phyloP scores from a whole-genome alignment of 2,329 filamentous ascomycete species.

The Neodidymelliopsis sp. region DNA sequence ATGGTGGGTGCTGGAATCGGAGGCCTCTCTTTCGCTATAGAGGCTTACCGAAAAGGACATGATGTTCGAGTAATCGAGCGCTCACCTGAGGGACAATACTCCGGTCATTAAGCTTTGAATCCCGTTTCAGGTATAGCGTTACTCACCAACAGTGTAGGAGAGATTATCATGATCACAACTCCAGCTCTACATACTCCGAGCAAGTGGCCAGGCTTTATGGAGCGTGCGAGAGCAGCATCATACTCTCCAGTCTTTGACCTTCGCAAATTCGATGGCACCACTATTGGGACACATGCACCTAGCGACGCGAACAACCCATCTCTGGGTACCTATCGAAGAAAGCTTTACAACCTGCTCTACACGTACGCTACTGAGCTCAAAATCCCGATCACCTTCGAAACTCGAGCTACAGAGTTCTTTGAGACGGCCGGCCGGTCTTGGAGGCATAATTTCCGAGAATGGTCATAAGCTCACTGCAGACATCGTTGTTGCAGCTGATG shows the following conservation, averaged over 20 bases:
- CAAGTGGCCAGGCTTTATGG: background rate
- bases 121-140: background rate
- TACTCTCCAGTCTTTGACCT: background rate
- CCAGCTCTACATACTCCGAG: background rate
- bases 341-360: background rate
- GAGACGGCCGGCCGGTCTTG: too few species aligned
- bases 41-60: background rate
- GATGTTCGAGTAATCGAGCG: background rate
- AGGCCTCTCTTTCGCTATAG: background rate
- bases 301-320: background rate
- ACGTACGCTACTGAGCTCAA: background rate
- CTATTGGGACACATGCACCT: background rate
- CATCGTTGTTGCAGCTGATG: constrained; percentile 17
- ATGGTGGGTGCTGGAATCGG: background rate
- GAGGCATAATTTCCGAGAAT: too few species aligned
- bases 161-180: background rate
- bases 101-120: background rate
- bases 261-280: background rate
- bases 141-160: background rate
- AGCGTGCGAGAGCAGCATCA: background rate
- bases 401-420: too few species aligned
- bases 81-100: background rate
- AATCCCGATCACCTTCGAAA: too few species aligned
- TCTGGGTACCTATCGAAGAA: background rate
- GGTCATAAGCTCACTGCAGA: constrained; percentile 12